phyloP scores from a whole-genome alignment of 345 rosid species.

The Geranium brycei region DNA sequence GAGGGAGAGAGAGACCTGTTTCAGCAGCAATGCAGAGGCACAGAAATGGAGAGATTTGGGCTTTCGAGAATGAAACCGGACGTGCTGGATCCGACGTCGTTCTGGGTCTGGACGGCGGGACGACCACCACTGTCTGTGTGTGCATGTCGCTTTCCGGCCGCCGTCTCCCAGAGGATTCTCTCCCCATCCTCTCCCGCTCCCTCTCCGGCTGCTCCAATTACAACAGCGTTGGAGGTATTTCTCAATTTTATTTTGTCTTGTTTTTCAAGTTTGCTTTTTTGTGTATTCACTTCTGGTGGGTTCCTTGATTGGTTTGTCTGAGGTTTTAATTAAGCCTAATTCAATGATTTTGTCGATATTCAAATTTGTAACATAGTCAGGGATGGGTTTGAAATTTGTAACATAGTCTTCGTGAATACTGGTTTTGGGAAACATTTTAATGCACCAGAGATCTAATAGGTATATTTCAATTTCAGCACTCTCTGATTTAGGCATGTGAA shows the following conservation, averaged over 20 bases:
- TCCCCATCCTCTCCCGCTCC: constrained; percentile 20
- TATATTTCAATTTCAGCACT: not conserved
- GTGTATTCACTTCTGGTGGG: not conserved
- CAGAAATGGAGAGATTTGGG: constrained; percentile 25
- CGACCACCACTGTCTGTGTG: constrained; percentile 26
- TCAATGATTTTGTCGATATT: not conserved
- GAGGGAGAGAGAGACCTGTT: not conserved
- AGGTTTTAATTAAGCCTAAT: not conserved
- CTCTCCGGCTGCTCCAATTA: constrained; percentile 25
- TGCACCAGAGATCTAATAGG: not conserved
- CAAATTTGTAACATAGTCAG: not conserved
- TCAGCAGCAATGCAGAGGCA: constrained; percentile 9
- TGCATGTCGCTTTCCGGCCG: constrained; percentile 17
- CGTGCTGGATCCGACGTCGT: constrained; percentile 8
- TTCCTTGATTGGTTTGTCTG: not conserved
- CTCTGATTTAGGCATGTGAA: not conserved
- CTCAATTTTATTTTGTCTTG: not conserved
- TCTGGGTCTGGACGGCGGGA: constrained; percentile 23
- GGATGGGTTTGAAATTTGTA: not conserved
- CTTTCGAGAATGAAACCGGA: constrained; percentile 11
- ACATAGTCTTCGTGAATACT: not conserved
- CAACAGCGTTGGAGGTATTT: constrained; percentile 22
- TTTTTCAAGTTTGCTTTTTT: not conserved
- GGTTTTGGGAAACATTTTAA: not conserved
- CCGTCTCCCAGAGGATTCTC: constrained; percentile 10